Conservation (phyloP, 306 rosid species). For the Alnus glutinosa region DNA sequence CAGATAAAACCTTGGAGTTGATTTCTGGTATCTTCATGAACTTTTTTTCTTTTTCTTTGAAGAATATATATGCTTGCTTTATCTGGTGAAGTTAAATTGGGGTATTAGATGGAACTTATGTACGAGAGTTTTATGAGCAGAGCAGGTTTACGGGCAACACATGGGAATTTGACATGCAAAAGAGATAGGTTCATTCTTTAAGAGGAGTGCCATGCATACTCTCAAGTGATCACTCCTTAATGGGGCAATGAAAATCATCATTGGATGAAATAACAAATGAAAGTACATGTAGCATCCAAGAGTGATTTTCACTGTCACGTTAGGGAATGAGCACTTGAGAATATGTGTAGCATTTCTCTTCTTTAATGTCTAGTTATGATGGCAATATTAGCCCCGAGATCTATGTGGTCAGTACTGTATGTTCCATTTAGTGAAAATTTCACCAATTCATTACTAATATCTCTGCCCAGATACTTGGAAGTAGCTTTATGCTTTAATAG, state of each 20-base stretch:
- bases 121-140: not conserved
- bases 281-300: no score
- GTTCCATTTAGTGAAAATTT: not conserved
- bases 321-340: no score
- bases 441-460: not conserved
- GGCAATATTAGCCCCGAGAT: not conserved
- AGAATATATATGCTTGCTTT: slow-evolving; percentile 7
- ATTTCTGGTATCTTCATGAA: slow-evolving; percentile 60
- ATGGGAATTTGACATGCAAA: no score
- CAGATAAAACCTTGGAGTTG: slow-evolving; percentile 79
- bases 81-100: slow-evolving; percentile 1
- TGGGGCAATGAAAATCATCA: no score
- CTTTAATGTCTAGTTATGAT: not conserved
- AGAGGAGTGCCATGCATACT: no score
- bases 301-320: no score
- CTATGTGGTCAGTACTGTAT: not conserved
- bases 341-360: no score
- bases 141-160: not conserved
- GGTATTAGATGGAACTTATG: not conserved
- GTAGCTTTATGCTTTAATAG: not conserved
- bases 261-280: no score
- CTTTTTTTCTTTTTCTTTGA: slow-evolving; percentile 9
- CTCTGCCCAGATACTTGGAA: not conserved
- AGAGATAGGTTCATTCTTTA: not conserved
- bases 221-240: no score